Conservation (phyloP, 2,329 filamentous ascomycete species). For the Chaetomium olivaceum region DNA sequence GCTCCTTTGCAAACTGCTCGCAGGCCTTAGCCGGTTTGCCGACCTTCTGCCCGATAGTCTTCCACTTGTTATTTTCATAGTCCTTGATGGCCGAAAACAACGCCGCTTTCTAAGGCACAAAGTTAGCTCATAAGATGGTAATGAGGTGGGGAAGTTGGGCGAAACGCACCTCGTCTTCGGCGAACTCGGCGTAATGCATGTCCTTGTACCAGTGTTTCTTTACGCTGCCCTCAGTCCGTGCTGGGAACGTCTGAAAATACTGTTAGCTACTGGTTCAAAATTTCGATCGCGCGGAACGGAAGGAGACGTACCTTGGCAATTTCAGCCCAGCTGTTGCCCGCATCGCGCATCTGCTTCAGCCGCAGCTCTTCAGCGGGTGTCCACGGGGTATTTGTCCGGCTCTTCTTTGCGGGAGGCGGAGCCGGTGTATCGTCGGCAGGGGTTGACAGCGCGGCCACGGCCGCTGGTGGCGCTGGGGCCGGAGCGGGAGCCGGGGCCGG, state of each 20-base stretch:
- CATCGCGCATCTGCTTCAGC: constrained; percentile 91
- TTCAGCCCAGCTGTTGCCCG: constrained; percentile 93
- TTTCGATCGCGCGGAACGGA: not conserved
- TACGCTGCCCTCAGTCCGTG: constrained; percentile 91
- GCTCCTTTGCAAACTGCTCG: constrained; percentile 90
- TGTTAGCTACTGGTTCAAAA: constrained; percentile 28
- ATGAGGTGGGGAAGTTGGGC: not conserved
- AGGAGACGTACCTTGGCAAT: constrained; percentile 78
- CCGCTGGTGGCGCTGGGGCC: constrained; percentile 40
- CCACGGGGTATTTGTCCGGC: constrained; percentile 98
- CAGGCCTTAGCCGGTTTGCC: constrained; percentile 91
- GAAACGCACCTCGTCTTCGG: constrained; percentile 82
- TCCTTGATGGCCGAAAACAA: constrained; percentile 95
- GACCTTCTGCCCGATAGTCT: constrained; percentile 92
- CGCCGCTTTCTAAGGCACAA: constrained; percentile 63
- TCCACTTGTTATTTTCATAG: constrained; percentile 99
- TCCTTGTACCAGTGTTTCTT: constrained; percentile 99
- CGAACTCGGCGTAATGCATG: constrained; percentile 99
- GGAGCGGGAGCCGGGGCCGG: constrained; percentile 35
- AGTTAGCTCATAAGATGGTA: not conserved
- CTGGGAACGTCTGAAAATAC: constrained; percentile 73
- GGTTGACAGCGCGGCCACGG: constrained; percentile 35
- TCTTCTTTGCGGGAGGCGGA: constrained; percentile 77
- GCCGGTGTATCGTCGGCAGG: constrained; percentile 40
- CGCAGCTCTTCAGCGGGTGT: constrained; percentile 90